Evolutionary conservation across 306 rosid species (phyloP), one percentile per base, ranked within the genome.

Genomic region (Pyrus pyrifolia): DNA sequence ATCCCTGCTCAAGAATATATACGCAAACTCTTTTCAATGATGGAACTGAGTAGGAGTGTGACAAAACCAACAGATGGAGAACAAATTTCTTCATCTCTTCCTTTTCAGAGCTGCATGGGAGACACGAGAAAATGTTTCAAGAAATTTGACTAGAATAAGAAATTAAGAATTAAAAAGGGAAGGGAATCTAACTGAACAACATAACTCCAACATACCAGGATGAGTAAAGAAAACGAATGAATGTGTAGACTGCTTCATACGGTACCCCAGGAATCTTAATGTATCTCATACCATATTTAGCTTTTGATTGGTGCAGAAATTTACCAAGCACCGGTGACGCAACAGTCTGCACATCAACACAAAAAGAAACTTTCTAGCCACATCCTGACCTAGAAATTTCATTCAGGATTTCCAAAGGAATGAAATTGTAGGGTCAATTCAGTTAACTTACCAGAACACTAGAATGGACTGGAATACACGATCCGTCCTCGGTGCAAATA

Each of bases 161-260:
- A 44, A n/a, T 21, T 33, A 23, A 23, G 52, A 17, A 52, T 6
- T 42, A 58, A 10, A 58, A n/a, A 12, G 62, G 33, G 18, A 57
- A 7, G 66, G 13, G 35, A 55, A 64, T 64, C 23, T 21, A 4
- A 35, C 35, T 45, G 18, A 55, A 19, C 45, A 69, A 23, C 52
- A 72, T n/a, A 71, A 29, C 33, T 49, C 35, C 31, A 46, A 64
- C 81, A 76, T 79, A 85, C 88, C 86, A 74, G 52, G 88, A 85
- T 8, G 86, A 85, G 76, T 85, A 85, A 12, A 85, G 82, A 75
- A 82, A 82, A 70, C 84, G 86, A 27, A 82, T 77, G 63, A 85
- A 85, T 4, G 72, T 12, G 33, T 67, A 52, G 80, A 77, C 78
- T 10, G 88, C 86, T 58, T 79, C 76, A 73, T 62, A 77, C 45